Evolutionary conservation across 768 basidiomycete genomes (phyloP).

Genomic region (Krasilnikovozyma curviuscula): DNA sequence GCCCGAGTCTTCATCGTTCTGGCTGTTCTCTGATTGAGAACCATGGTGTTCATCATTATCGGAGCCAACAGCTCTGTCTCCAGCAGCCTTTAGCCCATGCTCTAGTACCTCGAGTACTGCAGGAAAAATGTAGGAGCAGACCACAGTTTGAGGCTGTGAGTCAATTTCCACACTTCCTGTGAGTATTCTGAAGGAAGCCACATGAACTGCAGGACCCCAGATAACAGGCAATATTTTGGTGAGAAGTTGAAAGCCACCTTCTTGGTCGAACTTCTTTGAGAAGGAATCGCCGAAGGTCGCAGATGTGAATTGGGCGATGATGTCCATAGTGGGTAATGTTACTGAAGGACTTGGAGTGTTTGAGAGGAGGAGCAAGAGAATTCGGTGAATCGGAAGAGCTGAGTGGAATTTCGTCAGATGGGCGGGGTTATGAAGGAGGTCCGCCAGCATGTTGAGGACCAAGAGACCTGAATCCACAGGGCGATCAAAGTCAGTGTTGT

Average conservation of each 20-base stretch:
- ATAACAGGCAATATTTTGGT: slow-evolving; percentile 43
- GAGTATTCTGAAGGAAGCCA: slow-evolving; percentile 48
- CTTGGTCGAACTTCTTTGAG: slow-evolving; percentile 59
- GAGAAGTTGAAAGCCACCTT: slow-evolving; percentile 63
- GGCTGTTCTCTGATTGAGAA: slow-evolving; percentile 16
- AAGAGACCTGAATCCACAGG: slow-evolving; percentile 13
- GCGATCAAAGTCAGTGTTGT: too few relatives aligned
- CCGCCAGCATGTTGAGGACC: slow-evolving; percentile 45
- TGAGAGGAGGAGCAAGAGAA: slow-evolving; percentile 60
- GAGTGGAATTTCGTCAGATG: slow-evolving; percentile 52
- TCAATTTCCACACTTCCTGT: slow-evolving; percentile 30
- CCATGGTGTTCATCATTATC: not conserved
- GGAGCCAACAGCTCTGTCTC: slow-evolving; percentile 14
- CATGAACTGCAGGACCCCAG: slow-evolving; percentile 53
- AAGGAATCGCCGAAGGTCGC: slow-evolving; percentile 52
- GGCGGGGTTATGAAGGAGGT: slow-evolving; percentile 37
- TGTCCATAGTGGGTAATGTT: slow-evolving; percentile 19
- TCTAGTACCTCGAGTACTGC: slow-evolving; percentile 52
- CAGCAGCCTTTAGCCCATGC: slow-evolving; percentile 31
- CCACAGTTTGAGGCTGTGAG: slow-evolving; percentile 6
- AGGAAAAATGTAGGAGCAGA: slow-evolving; percentile 34
- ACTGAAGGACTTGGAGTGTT: slow-evolving; percentile 43
- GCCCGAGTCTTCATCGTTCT: not conserved
- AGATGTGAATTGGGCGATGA: slow-evolving; percentile 16
- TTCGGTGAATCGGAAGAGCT: slow-evolving; percentile 55